A percentile compares a stretch with the other conserved stretches of the same genome.
These are phyloP conservation scores for Melaleuca alternifolia DNA, from an alignment of 345 rosid genomes.

Conservation along the genomic window DNA sequence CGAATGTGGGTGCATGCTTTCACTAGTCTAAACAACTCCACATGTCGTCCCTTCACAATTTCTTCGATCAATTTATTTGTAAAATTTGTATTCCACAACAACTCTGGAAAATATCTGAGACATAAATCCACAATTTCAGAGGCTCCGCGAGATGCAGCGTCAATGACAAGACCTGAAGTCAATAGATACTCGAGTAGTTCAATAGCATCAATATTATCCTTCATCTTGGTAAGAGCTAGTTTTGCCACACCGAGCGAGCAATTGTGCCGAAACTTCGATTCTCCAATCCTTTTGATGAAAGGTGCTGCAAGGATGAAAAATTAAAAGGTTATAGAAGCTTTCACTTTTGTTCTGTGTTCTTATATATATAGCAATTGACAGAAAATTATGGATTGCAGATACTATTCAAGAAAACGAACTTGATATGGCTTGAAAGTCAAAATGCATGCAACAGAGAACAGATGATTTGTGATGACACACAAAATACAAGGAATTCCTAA, in stretches of 20 bases:
- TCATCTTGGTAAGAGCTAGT: accelerated
- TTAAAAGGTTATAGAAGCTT: background rate
- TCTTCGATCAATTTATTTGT: accelerated
- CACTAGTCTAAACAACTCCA: background rate
- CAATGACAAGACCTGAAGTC: accelerated
- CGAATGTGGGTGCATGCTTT: accelerated
- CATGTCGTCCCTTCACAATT: background rate
- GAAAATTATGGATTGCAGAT: background rate
- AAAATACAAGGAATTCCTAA: background rate
- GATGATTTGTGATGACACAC: background rate
- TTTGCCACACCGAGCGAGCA: accelerated
- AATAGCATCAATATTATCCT: accelerated
- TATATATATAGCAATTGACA: accelerated
- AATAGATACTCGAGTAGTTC: accelerated
- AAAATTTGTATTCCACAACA: background rate
- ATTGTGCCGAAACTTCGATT: accelerated
- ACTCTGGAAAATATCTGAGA: background rate
- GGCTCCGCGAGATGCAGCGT: background rate
- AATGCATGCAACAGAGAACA: background rate
- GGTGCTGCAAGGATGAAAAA: background rate
- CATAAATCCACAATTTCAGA: background rate
- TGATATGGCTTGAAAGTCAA: background rate
- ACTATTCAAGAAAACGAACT: background rate
- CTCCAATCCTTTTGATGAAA: background rate
- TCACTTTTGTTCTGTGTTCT: background rate